These are phyloP conservation scores for Solioccasus polychromus DNA, from an alignment of 768 basidiomycete species.

Conservation along the genomic window DNA sequence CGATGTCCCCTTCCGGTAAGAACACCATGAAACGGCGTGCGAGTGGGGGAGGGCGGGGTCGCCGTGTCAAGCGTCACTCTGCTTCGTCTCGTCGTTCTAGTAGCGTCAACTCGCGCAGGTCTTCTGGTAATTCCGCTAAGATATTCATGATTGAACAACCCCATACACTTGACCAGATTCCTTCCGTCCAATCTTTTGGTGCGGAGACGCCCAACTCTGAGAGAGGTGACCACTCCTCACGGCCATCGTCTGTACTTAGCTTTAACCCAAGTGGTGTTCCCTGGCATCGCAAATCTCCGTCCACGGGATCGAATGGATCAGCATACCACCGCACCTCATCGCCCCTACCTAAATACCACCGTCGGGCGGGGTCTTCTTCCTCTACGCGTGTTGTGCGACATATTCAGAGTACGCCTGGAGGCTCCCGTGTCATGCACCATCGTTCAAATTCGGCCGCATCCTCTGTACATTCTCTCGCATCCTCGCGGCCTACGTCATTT, in stretches of 20 bases:
- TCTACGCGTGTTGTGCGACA: conserved; percentile 80
- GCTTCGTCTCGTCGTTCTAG: conserved; percentile 84
- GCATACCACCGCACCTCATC: conserved; percentile 64
- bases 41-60: conserved; percentile 43
- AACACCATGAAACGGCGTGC: conserved; percentile 49
- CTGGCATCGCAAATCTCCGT: conserved; percentile 72
- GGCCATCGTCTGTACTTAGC: conserved; percentile 86
- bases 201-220: conserved; percentile 89
- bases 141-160: conserved; percentile 55
- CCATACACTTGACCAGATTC: conserved; percentile 43
- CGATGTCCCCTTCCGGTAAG: conserved; percentile 30
- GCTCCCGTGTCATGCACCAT: conserved; percentile 50
- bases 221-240: conserved; percentile 68
- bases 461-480: conserved; percentile 71
- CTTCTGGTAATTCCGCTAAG: conserved; percentile 51
- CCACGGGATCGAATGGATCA: conserved; percentile 74
- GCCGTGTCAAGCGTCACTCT: conserved; percentile 66
- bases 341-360: conserved; percentile 70
- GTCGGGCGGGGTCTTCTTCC: conserved; percentile 77
- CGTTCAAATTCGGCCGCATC: conserved; percentile 78
- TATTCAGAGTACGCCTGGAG: conserved; percentile 38
- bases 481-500: conserved; percentile 75
- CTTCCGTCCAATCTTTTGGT: conserved; percentile 69
- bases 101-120: conserved; percentile 84
- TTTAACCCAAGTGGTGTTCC: conserved; percentile 51